A percentile compares a stretch with the other conserved stretches of the same genome.
These are phyloP conservation scores for Exophiala sp. DNA, from an alignment of 2,329 filamentous ascomycete species.

Conservation along the genomic window DNA sequence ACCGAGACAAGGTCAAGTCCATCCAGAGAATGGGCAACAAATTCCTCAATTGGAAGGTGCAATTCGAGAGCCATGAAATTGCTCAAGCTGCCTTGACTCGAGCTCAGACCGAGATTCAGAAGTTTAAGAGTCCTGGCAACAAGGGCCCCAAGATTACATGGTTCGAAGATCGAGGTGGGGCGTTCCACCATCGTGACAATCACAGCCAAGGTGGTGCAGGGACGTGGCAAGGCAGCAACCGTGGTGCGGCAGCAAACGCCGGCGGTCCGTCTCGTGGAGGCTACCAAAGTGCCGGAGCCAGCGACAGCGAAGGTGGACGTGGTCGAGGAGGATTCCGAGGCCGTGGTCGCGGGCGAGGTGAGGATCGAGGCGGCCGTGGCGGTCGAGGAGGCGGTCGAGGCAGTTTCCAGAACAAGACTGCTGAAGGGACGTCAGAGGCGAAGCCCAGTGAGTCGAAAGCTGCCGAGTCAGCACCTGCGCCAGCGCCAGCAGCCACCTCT, in stretches of 20 bases:
- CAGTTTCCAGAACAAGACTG: conserved; percentile 54
- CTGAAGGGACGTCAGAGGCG: conserved; percentile 45
- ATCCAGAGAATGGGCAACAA: conserved; percentile 59
- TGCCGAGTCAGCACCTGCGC: conserved; percentile 30
- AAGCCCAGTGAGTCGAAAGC: conserved; percentile 35
- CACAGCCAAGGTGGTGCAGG: conserved; percentile 45
- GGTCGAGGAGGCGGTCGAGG: conserved; percentile 54
- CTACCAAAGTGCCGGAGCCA: conserved; percentile 79
- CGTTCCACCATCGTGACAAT: conserved; percentile 36
- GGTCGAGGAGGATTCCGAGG: conserved; percentile 50
- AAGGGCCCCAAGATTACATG: conserved; percentile 77
- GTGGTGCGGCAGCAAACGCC: conserved; percentile 57
- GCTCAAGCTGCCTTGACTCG: conserved; percentile 72
- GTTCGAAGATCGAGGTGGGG: conserved; percentile 61
- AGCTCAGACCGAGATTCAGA: conserved; percentile 65
- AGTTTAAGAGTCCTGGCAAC: conserved; percentile 60
- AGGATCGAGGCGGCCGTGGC: conserved; percentile 52
- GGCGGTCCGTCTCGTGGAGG: conserved; percentile 56
- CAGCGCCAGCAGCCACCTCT: conserved; percentile 21
- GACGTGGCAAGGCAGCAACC: conserved; percentile 51
- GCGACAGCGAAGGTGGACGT: conserved; percentile 65
- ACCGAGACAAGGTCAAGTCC: conserved; percentile 71
- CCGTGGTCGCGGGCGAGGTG: conserved; percentile 54
- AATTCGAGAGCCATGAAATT: conserved; percentile 73
- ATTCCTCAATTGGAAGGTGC: conserved; percentile 77